Percentiles rank a stretch among this genome's conserved stretches.
phyloP scores from a whole-genome alignment of 208 protist genomes.

The Acanthamoeba divionensis region DNA sequence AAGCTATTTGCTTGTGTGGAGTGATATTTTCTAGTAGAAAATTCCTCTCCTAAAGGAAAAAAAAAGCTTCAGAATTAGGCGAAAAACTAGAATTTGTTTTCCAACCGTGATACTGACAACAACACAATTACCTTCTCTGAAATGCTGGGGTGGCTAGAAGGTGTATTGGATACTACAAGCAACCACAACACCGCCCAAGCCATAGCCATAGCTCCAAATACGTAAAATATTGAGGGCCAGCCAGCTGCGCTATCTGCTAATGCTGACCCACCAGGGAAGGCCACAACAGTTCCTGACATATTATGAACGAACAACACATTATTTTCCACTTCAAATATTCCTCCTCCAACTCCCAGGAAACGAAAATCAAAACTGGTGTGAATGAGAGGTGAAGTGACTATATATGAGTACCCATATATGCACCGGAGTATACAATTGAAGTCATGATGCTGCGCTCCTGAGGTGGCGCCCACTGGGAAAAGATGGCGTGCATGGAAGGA shows the following conservation, averaged over 20 bases:
- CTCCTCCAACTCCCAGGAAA: no score
- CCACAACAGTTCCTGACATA: neutral
- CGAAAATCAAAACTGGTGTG: neutral
- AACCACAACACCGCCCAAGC: neutral
- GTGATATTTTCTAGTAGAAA: constrained; percentile 3
- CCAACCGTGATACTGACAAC: neutral
- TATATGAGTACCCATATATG: neutral
- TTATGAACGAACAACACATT: neutral
- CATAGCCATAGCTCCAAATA: neutral
- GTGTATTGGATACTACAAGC: neutral
- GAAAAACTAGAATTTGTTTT: neutral
- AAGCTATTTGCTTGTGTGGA: neutral
- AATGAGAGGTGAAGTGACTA: neutral
- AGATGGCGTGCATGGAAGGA: constrained; percentile 49
- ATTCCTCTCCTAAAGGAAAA: neutral
- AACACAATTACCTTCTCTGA: neutral
- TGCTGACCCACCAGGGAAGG: neutral
- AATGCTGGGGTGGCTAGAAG: neutral
- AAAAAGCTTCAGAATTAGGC: neutral
- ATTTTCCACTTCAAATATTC: no score
- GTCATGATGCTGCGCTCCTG: constrained; percentile 13
- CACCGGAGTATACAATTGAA: constrained; percentile 19
- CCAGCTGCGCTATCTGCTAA: neutral
- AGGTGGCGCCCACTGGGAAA: constrained; percentile 33
- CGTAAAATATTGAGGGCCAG: constrained; percentile 35